These are phyloP conservation scores for Penicillium italicum DNA, from an alignment of 2,329 filamentous ascomycete genomes.

Conservation along the genomic window DNA sequence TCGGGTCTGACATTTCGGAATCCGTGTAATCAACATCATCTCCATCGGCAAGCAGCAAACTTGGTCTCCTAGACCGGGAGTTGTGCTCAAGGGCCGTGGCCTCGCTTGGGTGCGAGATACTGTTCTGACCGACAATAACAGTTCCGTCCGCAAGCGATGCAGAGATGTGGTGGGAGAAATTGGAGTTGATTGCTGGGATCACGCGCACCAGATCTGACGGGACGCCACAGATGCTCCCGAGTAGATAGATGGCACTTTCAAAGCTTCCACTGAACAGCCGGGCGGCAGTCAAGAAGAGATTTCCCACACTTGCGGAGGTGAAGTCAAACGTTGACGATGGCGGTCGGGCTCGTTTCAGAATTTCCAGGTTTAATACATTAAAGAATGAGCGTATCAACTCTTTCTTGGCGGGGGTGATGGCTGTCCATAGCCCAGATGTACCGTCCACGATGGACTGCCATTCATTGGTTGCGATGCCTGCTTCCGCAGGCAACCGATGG, in stretches of 20 bases:
- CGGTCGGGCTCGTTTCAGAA: slow-evolving; percentile 68
- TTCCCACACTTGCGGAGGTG: slow-evolving; percentile 70
- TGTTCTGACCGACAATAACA: slow-evolving; percentile 84
- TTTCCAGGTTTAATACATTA: slow-evolving; percentile 72
- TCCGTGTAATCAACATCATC: slow-evolving; percentile 33
- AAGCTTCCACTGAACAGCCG: slow-evolving; percentile 89
- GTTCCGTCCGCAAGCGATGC: slow-evolving; percentile 73
- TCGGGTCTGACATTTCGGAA: slow-evolving; percentile 31
- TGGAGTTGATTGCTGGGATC: slow-evolving; percentile 87
- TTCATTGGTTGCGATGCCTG: slow-evolving; percentile 63
- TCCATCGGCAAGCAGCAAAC: slow-evolving; percentile 35
- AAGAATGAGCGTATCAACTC: slow-evolving; percentile 75
- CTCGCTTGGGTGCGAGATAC: slow-evolving; percentile 78
- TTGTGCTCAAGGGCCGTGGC: slow-evolving; percentile 51
- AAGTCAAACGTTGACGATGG: slow-evolving; percentile 73
- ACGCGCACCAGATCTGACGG: slow-evolving; percentile 68
- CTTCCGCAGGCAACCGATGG: slow-evolving; percentile 67
- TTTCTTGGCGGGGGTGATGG: slow-evolving; percentile 66
- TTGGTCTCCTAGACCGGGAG: slow-evolving; percentile 32
- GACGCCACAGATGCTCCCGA: slow-evolving; percentile 82
- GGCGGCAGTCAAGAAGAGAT: slow-evolving; percentile 77
- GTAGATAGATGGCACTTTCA: slow-evolving; percentile 85
- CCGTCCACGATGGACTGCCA: slow-evolving; percentile 90
- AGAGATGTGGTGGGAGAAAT: slow-evolving; percentile 92
- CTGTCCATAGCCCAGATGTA: slow-evolving; percentile 69